Base-by-base conservation (phyloP, 768 basidiomycete genomes). In the Candolleomyces aberdarensis region DNA sequence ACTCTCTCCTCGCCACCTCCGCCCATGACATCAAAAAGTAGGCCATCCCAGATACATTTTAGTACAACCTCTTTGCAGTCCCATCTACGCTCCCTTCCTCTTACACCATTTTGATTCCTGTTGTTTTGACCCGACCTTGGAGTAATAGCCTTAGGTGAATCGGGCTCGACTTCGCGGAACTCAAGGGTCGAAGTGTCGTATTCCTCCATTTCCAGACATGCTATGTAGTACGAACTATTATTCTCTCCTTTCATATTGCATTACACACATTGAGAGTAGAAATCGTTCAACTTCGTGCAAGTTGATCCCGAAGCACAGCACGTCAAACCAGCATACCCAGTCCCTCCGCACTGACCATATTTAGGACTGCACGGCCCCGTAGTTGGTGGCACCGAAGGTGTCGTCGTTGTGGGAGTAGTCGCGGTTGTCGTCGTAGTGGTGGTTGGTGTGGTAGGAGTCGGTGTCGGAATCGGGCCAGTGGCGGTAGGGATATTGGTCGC, bases 21-120 rank as follows among this genome's bases (percentile, higher is more conserved):
- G 79, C 79, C 92, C 92, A 94, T 14, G 89, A 88, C 87, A 89
- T 94, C 14, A 89, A 75, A 63, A 88, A 84, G 73, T 94, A 94
- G 64, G 91, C 75, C 17, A 87, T 70, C 6, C 86, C 88, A 19
- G 87, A 85, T 81, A 67, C 92, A 93, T 70, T 85, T 83, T 60
- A 81, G 70, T 14, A 80, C 76, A 1, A 95, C 89, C 69, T 85
- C 82, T 41, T 72, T 76, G 92, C 93, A 94, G 72, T 95, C 87
- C 92, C 91, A 94, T 54, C 59, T 9, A 53, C 64, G 6, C 19
- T 58, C 60, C 59, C 54, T 53, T 47, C 44, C 51, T 57, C 58
- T 46, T 52, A 26, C 4, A 48, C 52, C 26, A 36, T 36, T 26
- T 32, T 29, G 36, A 54, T 44, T 39, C 36, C 39, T 41, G 32